Evolutionary conservation across 176 grass and related monocot genomes (phyloP).

Genomic region (Puccinellia tenuiflora): DNA sequence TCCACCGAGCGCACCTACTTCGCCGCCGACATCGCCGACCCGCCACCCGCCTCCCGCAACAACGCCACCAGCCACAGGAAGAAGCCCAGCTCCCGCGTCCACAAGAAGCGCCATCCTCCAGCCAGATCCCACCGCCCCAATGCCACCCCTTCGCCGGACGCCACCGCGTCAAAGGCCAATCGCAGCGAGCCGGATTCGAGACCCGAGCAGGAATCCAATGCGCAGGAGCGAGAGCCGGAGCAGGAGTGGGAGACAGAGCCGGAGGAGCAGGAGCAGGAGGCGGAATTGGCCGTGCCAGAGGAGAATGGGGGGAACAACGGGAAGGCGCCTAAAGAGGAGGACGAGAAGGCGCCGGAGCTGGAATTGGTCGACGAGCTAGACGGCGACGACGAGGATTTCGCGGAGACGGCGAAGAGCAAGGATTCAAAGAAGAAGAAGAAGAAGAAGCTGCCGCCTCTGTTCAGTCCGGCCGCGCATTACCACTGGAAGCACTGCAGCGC

Average conservation of each 20-base stretch:
- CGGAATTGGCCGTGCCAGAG: conserved; percentile 41
- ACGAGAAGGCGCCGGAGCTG: conserved; percentile 29
- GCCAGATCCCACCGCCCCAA: conserved; percentile 32
- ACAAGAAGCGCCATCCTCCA: conserved; percentile 38
- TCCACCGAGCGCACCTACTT: conserved; percentile 71
- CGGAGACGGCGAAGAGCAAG: conserved; percentile 31
- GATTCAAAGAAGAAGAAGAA: conserved; percentile 43
- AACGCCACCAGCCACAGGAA: conserved; percentile 32
- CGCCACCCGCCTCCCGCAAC: conserved; percentile 21
- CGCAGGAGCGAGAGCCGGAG: conserved; percentile 37
- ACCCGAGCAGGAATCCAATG: background rate
- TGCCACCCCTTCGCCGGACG: conserved; percentile 28
- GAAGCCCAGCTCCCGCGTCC: conserved; percentile 11
- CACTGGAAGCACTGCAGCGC: conserved; percentile 79
- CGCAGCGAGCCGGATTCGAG: conserved; percentile 9
- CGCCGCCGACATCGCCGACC: conserved; percentile 50
- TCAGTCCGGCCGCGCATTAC: conserved; percentile 50
- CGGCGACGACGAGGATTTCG: conserved; percentile 25
- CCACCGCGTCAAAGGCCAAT: conserved; percentile 27
- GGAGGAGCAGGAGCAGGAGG: conserved; percentile 40
- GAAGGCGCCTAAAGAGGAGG: conserved; percentile 35
- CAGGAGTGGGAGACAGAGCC: conserved; percentile 35
- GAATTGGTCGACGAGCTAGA: conserved; percentile 39
- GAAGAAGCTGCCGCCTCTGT: conserved; percentile 75
- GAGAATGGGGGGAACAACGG: conserved; percentile 14